Evolutionary conservation across 805 yeast genomes (phyloP).

Genomic region (Danielozyma ontarioensis): DNA sequence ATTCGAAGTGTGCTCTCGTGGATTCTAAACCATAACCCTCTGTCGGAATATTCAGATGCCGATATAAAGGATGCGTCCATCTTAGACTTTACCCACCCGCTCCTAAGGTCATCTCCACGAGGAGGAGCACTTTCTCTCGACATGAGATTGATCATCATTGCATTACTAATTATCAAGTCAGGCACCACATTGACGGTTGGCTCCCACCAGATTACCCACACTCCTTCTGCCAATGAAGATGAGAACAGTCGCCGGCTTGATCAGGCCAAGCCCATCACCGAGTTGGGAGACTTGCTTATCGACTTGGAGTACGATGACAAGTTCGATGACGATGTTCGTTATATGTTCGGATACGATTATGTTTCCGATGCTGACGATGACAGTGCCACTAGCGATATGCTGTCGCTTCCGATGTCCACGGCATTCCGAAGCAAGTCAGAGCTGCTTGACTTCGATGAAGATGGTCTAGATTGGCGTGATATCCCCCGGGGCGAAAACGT

Average conservation of each 20-base stretch:
- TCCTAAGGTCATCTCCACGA: slow-evolving; percentile 52
- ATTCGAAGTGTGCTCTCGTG: slow-evolving; percentile 58
- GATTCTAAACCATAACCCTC: slow-evolving; percentile 46
- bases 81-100: slow-evolving; percentile 58
- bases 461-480: slow-evolving; percentile 71
- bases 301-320: slow-evolving; percentile 58
- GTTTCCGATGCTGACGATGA: slow-evolving; percentile 15
- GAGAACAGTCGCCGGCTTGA: slow-evolving; percentile 13
- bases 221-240: slow-evolving; percentile 5
- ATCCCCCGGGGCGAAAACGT: slow-evolving; percentile 57
- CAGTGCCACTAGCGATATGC: slow-evolving; percentile 3
- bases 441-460: slow-evolving; percentile 47
- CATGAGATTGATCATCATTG: slow-evolving; percentile 53
- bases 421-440: slow-evolving; percentile 13
- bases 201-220: slow-evolving; percentile 1
- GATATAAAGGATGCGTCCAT: slow-evolving; percentile 59
- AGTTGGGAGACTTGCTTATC: slow-evolving; percentile 48
- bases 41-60: no score
- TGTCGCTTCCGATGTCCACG: slow-evolving; percentile 3
- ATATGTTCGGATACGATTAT: slow-evolving; percentile 55
- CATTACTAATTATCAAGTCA: slow-evolving; percentile 33
- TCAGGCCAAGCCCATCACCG: slow-evolving; percentile 21
- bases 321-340: slow-evolving; percentile 63
- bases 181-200: slow-evolving; percentile 14
- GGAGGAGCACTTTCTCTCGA: slow-evolving; percentile 58